phyloP scores from a whole-genome alignment of 495 filamentous ascomycete genomes.

The Aspergillus biplanus region DNA sequence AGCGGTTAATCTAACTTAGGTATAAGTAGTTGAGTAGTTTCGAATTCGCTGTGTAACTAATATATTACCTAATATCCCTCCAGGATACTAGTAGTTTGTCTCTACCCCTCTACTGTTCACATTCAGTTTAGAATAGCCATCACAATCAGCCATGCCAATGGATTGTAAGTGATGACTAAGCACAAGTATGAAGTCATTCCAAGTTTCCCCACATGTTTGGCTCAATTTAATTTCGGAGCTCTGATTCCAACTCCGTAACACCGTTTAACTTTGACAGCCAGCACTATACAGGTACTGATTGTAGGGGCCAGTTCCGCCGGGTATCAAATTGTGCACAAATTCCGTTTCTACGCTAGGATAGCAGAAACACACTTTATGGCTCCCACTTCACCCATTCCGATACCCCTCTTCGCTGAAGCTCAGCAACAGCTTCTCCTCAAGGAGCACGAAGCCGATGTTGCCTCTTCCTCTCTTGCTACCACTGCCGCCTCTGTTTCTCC shows the following conservation, averaged over 20 bases:
- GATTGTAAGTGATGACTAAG: slow-evolving; percentile 10
- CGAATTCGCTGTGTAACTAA: no score
- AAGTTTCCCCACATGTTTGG: background rate
- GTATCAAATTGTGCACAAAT: no score
- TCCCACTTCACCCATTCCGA: slow-evolving; percentile 50
- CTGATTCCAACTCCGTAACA: no score
- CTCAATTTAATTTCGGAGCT: background rate
- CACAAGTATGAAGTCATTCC: slow-evolving; percentile 15
- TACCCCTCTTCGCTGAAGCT: slow-evolving; percentile 73
- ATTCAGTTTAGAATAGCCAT: background rate
- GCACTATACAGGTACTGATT: no score
- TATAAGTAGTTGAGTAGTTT: no score
- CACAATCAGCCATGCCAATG: background rate
- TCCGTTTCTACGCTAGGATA: no score
- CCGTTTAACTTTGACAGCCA: no score
- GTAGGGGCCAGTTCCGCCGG: no score
- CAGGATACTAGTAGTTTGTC: no score
- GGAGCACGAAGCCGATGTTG: slow-evolving; percentile 73
- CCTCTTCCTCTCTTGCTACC: slow-evolving; percentile 58
- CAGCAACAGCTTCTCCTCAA: slow-evolving; percentile 77
- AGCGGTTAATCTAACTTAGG: no score
- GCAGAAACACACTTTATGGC: slow-evolving; percentile 8
- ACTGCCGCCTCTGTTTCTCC: slow-evolving; percentile 71
- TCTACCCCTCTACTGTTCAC: no score
- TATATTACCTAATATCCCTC: no score